Evolutionary conservation across 2,329 filamentous ascomycete genomes (phyloP), one percentile per base, ranked within the genome.

Genomic region (Byssothecium circinans): DNA sequence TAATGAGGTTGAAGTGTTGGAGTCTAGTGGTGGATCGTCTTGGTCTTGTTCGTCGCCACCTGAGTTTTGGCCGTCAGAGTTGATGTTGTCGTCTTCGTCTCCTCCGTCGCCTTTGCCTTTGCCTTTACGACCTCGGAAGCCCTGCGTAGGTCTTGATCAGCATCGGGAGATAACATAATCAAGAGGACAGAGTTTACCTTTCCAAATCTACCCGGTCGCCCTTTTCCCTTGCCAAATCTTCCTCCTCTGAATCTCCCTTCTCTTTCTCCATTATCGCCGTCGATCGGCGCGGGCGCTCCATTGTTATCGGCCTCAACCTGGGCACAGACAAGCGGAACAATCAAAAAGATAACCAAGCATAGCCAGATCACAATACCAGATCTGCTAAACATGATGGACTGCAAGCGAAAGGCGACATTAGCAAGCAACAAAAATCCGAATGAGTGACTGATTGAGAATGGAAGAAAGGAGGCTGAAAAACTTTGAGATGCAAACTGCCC

Each of bases 331-430:
- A 47, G 37, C 8, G 49, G 35, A 50, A 54, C 29, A 50, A 52
- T 11, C 8, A 22, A 53, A 53, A 15, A 45, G 14, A 53, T 23
- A 25, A 56, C 50, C 58, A 54, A 59, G 52, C 56, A 61, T 54
- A 61, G 52, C 54, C 50, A 50, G 48, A 51, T 44, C 34, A 48
- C 30, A 27, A 7, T 41, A 46, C 41, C 25, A 27, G 40, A 17
- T 32, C 27, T 46, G 32, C 8, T 15, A 39, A 47, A 20, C 55
- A 60, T 60, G 6, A 25, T 52, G 43, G 5, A 32, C 4, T 32
- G 29, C 5, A 32, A 12, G 4, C 6, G 29, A 32, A 32, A 32
- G 29, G 12, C 14, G 8, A 32, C 29, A 32, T 32, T 14, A 32
- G 14, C 6, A 32, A 32, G 14, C 4, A n/a, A 32, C 43, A 35